A percentile compares a stretch with the other conserved stretches of the same genome.
These are phyloP conservation scores for Trichaptum fuscoviolaceum DNA, from an alignment of 768 basidiomycete genomes.

Conservation along the genomic window DNA sequence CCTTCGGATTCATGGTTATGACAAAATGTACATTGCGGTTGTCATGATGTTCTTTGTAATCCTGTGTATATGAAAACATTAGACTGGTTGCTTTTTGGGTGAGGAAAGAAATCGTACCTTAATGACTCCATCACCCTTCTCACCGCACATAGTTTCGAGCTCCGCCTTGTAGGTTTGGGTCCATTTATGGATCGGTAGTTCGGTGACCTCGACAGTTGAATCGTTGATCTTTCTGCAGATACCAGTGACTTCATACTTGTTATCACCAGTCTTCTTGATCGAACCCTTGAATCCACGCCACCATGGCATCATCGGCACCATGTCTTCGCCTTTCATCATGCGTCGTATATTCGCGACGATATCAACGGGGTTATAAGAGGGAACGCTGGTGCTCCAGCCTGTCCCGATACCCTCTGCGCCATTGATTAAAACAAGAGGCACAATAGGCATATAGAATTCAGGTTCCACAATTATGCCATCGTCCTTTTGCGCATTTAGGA, in stretches of 20 bases:
- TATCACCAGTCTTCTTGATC: constrained; percentile 73
- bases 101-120: constrained; percentile 49
- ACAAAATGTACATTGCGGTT: constrained; percentile 88
- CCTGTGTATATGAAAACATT: constrained; percentile 43
- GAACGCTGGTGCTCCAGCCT: constrained; percentile 93
- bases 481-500: constrained; percentile 82
- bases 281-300: constrained; percentile 93
- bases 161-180: constrained; percentile 90
- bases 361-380: constrained; percentile 88
- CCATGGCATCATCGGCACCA: constrained; percentile 90
- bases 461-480: constrained; percentile 87
- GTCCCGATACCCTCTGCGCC: constrained; percentile 98
- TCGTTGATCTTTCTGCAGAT: constrained; percentile 71
- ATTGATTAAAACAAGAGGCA: constrained; percentile 88
- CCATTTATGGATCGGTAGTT: constrained; percentile 94
- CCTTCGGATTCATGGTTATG: constrained; percentile 72
- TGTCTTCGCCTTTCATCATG: constrained; percentile 80
- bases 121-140: constrained; percentile 75
- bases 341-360: constrained; percentile 84
- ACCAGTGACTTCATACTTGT: constrained; percentile 83
- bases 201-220: constrained; percentile 91
- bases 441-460: constrained; percentile 86
- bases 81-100: not conserved
- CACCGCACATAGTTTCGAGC: constrained; percentile 76
- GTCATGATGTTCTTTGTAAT: constrained; percentile 96